Conservation (phyloP, 257 asterid species). For the Gentiana dahurica region DNA sequence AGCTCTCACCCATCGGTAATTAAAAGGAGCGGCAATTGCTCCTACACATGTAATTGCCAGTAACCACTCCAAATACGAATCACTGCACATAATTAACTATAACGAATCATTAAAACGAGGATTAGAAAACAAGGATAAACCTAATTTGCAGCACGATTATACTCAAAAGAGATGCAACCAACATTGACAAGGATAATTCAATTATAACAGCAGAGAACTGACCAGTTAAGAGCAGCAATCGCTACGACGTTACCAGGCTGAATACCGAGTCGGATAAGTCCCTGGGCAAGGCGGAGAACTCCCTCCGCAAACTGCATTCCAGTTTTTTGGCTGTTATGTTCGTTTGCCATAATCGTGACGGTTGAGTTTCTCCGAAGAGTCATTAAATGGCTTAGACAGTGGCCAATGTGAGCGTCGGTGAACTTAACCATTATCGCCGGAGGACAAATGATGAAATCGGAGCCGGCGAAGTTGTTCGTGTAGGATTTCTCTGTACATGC, state of each 20-base stretch:
- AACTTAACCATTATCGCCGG: conserved; percentile 31
- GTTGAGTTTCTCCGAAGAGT: conserved; percentile 40
- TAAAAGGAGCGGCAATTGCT: conserved; percentile 85
- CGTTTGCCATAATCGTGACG: conserved; percentile 33
- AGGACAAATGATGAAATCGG: conserved; percentile 7
- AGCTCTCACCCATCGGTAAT: conserved; percentile 72
- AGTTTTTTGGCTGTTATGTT: conserved; percentile 30
- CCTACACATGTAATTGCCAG: conserved; percentile 81
- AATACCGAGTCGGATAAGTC: conserved; percentile 58
- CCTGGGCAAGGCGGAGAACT: conserved; percentile 41
- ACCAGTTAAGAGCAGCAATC: conserved; percentile 88
- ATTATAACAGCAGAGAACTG: not conserved
- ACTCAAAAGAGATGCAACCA: not conserved
- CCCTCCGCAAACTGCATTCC: conserved; percentile 71
- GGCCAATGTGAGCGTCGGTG: conserved; percentile 76
- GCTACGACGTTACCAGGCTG: conserved; percentile 78
- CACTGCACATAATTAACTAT: conserved; percentile 26
- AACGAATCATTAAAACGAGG: too few relatives aligned
- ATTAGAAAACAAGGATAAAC: not conserved
- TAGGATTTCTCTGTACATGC: not conserved
- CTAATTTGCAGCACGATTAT: not conserved
- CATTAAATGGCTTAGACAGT: conserved; percentile 64
- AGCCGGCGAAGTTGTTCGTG: not conserved
- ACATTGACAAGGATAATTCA: not conserved
- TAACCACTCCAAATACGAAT: conserved; percentile 77